phyloP scores from a whole-genome alignment of 768 basidiomycete genomes.

The Lentinula edodes region DNA sequence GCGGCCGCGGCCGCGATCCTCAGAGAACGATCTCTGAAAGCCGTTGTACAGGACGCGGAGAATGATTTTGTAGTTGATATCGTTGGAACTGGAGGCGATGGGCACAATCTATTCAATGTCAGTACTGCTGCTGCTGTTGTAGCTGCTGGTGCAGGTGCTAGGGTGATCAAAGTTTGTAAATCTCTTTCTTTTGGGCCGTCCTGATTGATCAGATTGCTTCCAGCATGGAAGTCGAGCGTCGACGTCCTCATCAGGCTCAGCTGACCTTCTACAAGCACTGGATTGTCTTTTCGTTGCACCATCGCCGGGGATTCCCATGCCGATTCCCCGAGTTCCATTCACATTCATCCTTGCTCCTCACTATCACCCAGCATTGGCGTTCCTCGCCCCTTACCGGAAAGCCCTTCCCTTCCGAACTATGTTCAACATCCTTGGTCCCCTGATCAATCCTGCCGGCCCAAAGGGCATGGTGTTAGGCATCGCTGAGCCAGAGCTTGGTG shows the following conservation, averaged over 20 bases:
- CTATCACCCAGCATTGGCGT: slow-evolving; percentile 84
- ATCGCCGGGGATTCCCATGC: slow-evolving; percentile 47
- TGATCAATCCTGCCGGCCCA: slow-evolving; percentile 88
- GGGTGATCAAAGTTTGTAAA: slow-evolving; percentile 79
- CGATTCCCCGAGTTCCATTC: slow-evolving; percentile 70
- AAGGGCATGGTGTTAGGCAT: slow-evolving; percentile 90
- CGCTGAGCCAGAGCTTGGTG: slow-evolving; percentile 78
- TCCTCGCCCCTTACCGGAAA: slow-evolving; percentile 79
- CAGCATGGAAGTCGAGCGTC: slow-evolving; percentile 91
- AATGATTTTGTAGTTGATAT: slow-evolving; percentile 72
- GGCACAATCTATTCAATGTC: slow-evolving; percentile 94
- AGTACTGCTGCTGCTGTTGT: slow-evolving; percentile 92
- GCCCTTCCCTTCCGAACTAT: slow-evolving; percentile 91
- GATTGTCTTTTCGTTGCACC: slow-evolving; percentile 72
- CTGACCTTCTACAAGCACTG: slow-evolving; percentile 84
- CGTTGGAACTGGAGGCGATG: slow-evolving; percentile 94
- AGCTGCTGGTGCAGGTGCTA: slow-evolving; percentile 89
- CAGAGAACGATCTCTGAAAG: slow-evolving; percentile 60
- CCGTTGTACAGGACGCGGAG: slow-evolving; percentile 51
- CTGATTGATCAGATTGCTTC: slow-evolving; percentile 6
- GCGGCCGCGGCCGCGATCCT: slow-evolving; percentile 76
- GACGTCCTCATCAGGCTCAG: slow-evolving; percentile 91
- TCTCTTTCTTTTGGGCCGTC: background rate
- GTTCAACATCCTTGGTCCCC: slow-evolving; percentile 92
- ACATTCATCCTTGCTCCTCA: slow-evolving; percentile 91